Base-by-base conservation (phyloP, 352 stramenopile species). In the Phytophthora cryptogea region DNA sequence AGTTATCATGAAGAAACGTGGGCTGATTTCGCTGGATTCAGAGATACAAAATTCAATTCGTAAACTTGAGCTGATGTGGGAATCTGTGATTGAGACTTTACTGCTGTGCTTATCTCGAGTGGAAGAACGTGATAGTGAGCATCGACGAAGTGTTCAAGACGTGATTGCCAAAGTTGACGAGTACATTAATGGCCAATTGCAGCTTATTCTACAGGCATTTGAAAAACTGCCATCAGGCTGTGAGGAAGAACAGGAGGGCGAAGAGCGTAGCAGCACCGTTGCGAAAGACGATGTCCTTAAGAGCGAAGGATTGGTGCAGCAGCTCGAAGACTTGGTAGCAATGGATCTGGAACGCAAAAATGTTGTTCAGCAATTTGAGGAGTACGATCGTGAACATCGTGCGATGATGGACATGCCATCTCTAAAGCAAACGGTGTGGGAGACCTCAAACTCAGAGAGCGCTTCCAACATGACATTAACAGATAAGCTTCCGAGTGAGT, bases 11-110 rank as follows among this genome's bases (percentile, higher is more conserved):
- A 81, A 72, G 17, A 69, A 74, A 14, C 46, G 53, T 7, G 64
- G 47, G 0, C 32, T 74, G 0, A 49, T 17, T 2, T 40, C 30
- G 17, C 37, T 52, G 46, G 74, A 40, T 20, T 31, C 32, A 32
- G 68, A 43, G 13, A 37, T 46, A n/a, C 45, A 49, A 28, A 47
- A 66, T 11, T 69, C 30, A 28, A 70, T 87, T 23, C 71, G 63
- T 10, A 86, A 78, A 26, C 65, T 85, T 0, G 80, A 91, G 20
- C 42, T 80, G 8, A 70, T 71, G 37, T 91, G 82, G 80, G 82
- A 86, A 10, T 89, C 80, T 13, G 72, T 75, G 0, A 82, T 77
- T 33, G 82, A 91, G 10, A 89, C 82, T 2, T 33, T 89, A 3
- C 49, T 88, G 8, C 45, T 81, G n/a, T 91, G 82, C 20, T 57